phyloP scores from a whole-genome alignment of 2,329 filamentous ascomycete genomes.

The Fusarium sp. region DNA sequence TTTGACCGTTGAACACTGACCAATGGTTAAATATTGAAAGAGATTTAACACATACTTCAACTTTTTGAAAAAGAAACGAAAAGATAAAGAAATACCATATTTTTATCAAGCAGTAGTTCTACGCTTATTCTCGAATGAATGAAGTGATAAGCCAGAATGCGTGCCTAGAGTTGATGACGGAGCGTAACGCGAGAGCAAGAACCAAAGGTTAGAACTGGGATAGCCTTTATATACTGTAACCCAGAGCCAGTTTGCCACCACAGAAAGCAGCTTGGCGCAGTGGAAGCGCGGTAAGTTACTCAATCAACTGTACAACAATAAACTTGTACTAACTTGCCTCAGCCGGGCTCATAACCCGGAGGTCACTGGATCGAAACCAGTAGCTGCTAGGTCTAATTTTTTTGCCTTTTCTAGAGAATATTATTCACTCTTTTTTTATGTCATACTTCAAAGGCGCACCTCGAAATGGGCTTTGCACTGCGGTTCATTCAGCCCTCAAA shows the following conservation, averaged over 20 bases:
- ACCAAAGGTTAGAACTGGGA: neutral
- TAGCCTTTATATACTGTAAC: neutral
- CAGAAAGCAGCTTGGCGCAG: constrained; percentile 44
- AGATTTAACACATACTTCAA: too few species aligned
- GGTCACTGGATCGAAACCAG: constrained; percentile 23
- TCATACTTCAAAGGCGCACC: too few species aligned
- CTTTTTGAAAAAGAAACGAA: too few species aligned
- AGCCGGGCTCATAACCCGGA: constrained; percentile 47
- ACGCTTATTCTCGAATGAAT: too few species aligned
- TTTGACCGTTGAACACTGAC: too few species aligned
- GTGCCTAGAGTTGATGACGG: neutral
- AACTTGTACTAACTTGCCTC: constrained; percentile 9
- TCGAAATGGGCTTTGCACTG: too few species aligned
- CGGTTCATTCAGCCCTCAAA: too few species aligned
- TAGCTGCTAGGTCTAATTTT: constrained; percentile 19
- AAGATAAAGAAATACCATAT: too few species aligned
- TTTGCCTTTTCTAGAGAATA: neutral
- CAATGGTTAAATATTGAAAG: too few species aligned
- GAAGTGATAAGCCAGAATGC: too few species aligned
- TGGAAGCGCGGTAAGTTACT: constrained; percentile 35
- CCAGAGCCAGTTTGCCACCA: neutral
- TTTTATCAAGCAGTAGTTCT: too few species aligned
- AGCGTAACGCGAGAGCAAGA: neutral
- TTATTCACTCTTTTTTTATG: neutral
- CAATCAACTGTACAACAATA: neutral